Evolutionary conservation across 352 stramenopile species (phyloP).

Genomic region (Pythium insidiosum): DNA sequence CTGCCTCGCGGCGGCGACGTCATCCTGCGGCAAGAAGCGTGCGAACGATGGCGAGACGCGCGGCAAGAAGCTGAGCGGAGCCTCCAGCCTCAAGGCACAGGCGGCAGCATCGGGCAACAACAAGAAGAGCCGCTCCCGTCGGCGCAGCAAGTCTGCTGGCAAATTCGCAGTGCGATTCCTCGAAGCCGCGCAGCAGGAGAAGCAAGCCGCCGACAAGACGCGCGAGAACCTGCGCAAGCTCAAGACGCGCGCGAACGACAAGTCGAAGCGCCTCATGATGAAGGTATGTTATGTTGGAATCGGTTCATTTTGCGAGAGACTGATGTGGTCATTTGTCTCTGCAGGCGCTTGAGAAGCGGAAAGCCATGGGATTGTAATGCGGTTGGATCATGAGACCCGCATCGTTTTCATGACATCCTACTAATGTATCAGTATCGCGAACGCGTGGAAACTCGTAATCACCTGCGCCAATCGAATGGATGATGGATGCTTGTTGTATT

Average conservation of each 20-base stretch:
- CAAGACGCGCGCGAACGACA: conserved; percentile 35
- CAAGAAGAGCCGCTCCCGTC: conserved; percentile 3
- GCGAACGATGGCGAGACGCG: background rate
- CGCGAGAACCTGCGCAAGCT: conserved; percentile 59
- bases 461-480: too few species aligned
- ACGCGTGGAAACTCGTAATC: too few species aligned
- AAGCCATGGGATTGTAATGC: conserved; percentile 3
- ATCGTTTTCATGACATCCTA: too few species aligned
- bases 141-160: conserved; percentile 4
- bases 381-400: too few species aligned
- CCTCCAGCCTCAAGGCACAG: background rate
- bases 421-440: too few species aligned
- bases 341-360: conserved; percentile 13
- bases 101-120: conserved; percentile 11
- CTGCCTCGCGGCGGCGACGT: conserved; percentile 16
- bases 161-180: conserved; percentile 41
- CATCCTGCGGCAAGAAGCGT: conserved; percentile 11
- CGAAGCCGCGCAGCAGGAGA: conserved; percentile 39
- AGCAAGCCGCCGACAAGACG: conserved; percentile 41
- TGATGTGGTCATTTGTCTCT: background rate
- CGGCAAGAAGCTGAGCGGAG: background rate
- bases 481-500: too few species aligned
- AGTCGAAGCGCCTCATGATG: conserved; percentile 57
- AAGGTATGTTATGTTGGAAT: conserved; percentile 25
- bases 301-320: background rate